Evolutionary conservation across 2,329 filamentous ascomycete genomes (phyloP), one percentile per base, ranked within the genome.

Genomic region (Salinomyces thailandicus): DNA sequence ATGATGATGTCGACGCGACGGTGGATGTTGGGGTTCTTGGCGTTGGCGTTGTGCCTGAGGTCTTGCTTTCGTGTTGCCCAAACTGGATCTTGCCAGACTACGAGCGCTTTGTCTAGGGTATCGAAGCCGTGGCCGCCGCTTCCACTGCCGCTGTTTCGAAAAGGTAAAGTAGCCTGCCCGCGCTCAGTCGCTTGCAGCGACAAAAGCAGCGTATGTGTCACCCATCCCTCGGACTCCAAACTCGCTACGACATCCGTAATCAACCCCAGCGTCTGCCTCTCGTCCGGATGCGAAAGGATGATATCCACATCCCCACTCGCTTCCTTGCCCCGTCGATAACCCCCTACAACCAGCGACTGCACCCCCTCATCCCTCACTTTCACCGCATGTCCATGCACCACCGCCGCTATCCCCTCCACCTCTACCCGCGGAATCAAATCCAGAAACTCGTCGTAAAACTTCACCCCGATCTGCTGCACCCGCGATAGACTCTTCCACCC

Each of bases 1-100:
- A 96, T 69, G 47, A 96, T 89, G 39, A 96, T 94, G 54, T 96
- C 89, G 1, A 96, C 87, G 31, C 89, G 72, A 14, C 86, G 75
- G 54, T 94, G 89, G 1, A 73, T 71, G 48, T 85, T 85, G 0
- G 76, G 71, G 42, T 86, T 87, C 51, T 72, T 26, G 2, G 2
- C 3, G 3, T 26, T 26, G 9, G 20, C 20, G 7, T 26, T 26
- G 22, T 26, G n/a, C 3, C 22, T 4, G 22, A 19, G 35, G 27
- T 63, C 63, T 11, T 40, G 56, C 1, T 51, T 53, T 38, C 60
- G 60, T 0, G 53, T 58, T 4, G 61, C 57, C 56, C 63, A 63
- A 2, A 44, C 34, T 0, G 79, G 79, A 51, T 86, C 69, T 54
- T 93, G 84, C 89, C 89, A 96, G 0, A 95, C 85, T 1, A 95